These are phyloP conservation scores for Adansonia rubrostipa DNA, from an alignment of 441 rosid species.

Conservation along the genomic window DNA sequence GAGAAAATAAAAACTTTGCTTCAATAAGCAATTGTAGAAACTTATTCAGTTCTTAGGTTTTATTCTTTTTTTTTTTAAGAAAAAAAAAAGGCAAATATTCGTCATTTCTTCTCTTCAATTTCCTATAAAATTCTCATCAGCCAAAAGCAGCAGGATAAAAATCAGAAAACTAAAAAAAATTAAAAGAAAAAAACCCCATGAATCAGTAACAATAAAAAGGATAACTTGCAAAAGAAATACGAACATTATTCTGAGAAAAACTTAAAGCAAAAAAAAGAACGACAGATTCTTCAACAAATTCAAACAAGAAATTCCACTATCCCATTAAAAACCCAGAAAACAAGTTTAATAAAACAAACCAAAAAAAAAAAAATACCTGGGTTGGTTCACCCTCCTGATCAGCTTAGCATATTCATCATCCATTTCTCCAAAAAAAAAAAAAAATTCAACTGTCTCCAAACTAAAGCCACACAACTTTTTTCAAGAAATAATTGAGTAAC, in stretches of 20 bases:
- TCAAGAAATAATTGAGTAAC: constrained; percentile 2
- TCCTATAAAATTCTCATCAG: constrained; percentile 2
- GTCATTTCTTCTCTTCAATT: background rate
- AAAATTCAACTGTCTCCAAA: background rate
- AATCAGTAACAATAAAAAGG: background rate
- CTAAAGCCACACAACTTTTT: background rate
- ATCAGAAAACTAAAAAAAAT: background rate
- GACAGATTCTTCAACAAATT: constrained; percentile 12
- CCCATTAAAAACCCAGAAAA: constrained; percentile 9
- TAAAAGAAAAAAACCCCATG: background rate
- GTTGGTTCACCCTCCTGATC: constrained; percentile 89
- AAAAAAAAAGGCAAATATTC: background rate
- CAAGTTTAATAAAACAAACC: background rate
- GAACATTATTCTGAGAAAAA: constrained; percentile 2
- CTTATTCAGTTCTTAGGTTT: too few species aligned
- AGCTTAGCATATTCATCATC: constrained; percentile 95
- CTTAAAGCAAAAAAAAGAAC: constrained; percentile 10
- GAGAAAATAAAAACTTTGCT: background rate
- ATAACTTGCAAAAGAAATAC: constrained; percentile 26
- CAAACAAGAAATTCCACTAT: constrained; percentile 21
- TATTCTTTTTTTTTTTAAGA: too few species aligned
- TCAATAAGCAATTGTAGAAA: background rate
- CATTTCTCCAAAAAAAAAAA: constrained; percentile 39
- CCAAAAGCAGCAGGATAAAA: constrained; percentile 10
- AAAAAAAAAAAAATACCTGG: constrained; percentile 49